Conservation (phyloP, 306 rosid species). For the Canavalia ensiformis region DNA sequence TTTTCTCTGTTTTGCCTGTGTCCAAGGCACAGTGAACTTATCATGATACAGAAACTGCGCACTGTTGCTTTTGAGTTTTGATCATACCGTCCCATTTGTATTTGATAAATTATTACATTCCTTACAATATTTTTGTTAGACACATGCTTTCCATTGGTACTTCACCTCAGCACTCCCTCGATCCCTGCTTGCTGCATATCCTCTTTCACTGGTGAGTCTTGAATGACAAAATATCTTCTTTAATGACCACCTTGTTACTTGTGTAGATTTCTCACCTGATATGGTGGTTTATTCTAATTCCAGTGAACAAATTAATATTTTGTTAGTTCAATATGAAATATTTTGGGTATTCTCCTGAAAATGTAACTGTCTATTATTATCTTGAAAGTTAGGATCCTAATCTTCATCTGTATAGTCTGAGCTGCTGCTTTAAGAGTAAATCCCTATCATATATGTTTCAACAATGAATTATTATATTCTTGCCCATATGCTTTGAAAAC, state of each 20-base stretch:
- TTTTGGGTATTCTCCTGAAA: conserved; percentile 28
- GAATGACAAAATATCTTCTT: conserved; percentile 27
- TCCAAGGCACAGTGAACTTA: conserved; percentile 4
- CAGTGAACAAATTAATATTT: conserved; percentile 26
- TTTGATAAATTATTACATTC: conserved; percentile 50
- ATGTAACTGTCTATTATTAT: not conserved
- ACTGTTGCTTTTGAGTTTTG: conserved; percentile 21
- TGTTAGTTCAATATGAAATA: conserved; percentile 5
- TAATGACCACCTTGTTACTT: not conserved
- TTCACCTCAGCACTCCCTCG: conserved; percentile 96
- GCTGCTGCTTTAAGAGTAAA: conserved; percentile 23
- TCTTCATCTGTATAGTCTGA: conserved; percentile 16
- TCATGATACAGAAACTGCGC: conserved; percentile 16
- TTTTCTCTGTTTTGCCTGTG: conserved; percentile 31
- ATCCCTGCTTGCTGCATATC: conserved; percentile 88
- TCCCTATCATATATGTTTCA: conserved; percentile 31
- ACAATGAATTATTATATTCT: not conserved
- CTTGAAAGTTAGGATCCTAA: conserved; percentile 3
- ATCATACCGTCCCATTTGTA: conserved; percentile 13
- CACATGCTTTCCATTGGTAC: conserved; percentile 88
- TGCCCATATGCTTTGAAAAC: conserved; percentile 28
- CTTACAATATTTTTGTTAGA: conserved; percentile 69
- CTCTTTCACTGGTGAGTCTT: conserved; percentile 83
- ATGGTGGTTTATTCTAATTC: conserved; percentile 38
- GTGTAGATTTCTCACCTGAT: not conserved